Evolutionary conservation across 2,329 filamentous ascomycete species (phyloP).

Genomic region (Colletotrichum sp.): DNA sequence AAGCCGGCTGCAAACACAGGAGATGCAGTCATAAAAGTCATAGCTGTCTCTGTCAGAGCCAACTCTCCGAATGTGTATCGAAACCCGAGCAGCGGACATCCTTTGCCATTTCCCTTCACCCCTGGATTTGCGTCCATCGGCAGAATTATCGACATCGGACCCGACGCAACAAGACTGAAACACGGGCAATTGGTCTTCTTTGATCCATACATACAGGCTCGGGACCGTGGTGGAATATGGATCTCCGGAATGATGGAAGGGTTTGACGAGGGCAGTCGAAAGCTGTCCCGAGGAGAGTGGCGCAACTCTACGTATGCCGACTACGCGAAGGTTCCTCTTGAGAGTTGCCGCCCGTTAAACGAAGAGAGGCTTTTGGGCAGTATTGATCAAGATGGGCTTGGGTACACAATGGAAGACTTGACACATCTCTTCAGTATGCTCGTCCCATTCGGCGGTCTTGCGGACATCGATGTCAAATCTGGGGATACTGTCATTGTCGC

Average conservation of each 20-base stretch:
- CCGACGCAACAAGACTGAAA: constrained; percentile 33
- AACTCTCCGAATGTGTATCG: not conserved
- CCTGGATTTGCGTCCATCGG: constrained; percentile 37
- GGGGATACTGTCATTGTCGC: constrained; percentile 54
- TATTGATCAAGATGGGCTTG: constrained; percentile 25
- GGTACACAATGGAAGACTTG: constrained; percentile 48
- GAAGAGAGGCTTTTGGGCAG: constrained; percentile 26
- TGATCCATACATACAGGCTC: constrained; percentile 30
- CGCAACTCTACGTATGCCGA: constrained; percentile 34
- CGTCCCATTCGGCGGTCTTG: constrained; percentile 51
- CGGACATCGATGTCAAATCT: constrained; percentile 42
- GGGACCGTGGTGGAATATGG: constrained; percentile 32
- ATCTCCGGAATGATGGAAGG: constrained; percentile 34
- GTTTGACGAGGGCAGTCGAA: constrained; percentile 22
- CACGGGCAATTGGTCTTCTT: constrained; percentile 37
- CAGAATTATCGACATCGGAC: constrained; percentile 36
- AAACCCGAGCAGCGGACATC: not conserved
- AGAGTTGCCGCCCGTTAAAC: constrained; percentile 37
- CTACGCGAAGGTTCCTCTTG: constrained; percentile 33
- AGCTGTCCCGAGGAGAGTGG: constrained; percentile 32
- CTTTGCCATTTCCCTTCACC: constrained; percentile 34
- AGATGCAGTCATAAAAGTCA: not conserved
- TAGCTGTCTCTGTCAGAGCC: not conserved
- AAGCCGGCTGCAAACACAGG: not conserved
- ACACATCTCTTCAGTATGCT: constrained; percentile 37